Evolutionary conservation across 768 basidiomycete species (phyloP), one percentile per base, ranked within the genome.

Genomic region (Dacryopinax primogenitus): DNA sequence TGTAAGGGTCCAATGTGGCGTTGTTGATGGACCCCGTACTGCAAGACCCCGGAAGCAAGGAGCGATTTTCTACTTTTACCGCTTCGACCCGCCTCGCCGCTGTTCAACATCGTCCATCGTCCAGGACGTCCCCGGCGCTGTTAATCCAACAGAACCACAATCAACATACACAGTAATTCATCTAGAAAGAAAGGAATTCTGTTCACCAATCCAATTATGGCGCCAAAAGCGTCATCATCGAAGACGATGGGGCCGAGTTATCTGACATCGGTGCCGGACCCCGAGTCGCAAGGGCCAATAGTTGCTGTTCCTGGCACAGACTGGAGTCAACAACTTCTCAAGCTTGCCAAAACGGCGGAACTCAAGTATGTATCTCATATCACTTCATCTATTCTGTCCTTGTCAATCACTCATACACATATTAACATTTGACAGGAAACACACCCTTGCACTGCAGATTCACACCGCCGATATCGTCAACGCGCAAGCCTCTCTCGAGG

Each of bases 401-500:
- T 33, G 30, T 36, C 28, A 13, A 9, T 23, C 30, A 13, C 9
- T 47, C 9, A 7, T 23, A 21, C 18, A 58, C 26, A 28, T 9
- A 58, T 9, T 18, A 13, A 30, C 21, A 34, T 33, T 36, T 18
- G 3, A 32, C 66, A 90, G 88, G 76, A 90, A 90, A 76, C 90
- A 91, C 72, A 88, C 88, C 2, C 73, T 92, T 67, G 88, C 88
- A 9, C 77, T 92, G 44, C 90, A 92, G 73, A 77, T 92, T 35
- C 90, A 92, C 69, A 92, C 90, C 11, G 89, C 90, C 11, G 88
- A 92, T 72, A 89, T 92, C 44, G 77, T 92, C 1, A 89, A 90
- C 7, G 88, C 88, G 4, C 89, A 92, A 72, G 84, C 87, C 1
- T 81, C 85, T 33, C 77, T 92, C 3, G 87, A 90, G 67, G 83